phyloP scores from a whole-genome alignment of 768 basidiomycete genomes.

The Naganishia vaughanmartiniae region DNA sequence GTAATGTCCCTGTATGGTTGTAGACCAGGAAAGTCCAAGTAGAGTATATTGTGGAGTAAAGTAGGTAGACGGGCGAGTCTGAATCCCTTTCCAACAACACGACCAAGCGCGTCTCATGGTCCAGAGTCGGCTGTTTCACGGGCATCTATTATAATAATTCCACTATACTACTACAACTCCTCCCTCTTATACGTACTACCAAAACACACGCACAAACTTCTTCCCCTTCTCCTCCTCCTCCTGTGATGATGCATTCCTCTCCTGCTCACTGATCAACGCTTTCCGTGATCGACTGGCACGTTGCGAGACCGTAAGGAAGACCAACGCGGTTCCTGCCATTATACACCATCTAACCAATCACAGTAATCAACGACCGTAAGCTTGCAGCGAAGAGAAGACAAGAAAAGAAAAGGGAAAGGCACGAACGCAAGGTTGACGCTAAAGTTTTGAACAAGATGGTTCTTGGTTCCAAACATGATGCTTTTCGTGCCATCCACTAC shows the following conservation, averaged over 20 bases:
- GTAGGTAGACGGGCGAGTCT: too few relatives aligned
- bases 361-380: not conserved
- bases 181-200: not conserved
- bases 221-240: too few relatives aligned
- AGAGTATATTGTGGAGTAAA: too few relatives aligned
- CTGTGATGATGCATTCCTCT: not conserved
- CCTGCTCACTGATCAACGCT: slow-evolving; percentile 2
- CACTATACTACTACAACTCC: too few relatives aligned
- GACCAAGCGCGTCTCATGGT: not conserved
- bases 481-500: slow-evolving; percentile 45
- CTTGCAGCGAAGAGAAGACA: not conserved
- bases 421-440: slow-evolving; percentile 47
- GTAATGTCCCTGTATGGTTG: too few relatives aligned
- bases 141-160: too few relatives aligned
- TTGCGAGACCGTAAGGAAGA: not conserved
- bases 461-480: slow-evolving; percentile 50
- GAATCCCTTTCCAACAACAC: too few relatives aligned
- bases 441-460: slow-evolving; percentile 48
- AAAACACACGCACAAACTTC: slow-evolving; percentile 9
- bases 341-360: not conserved
- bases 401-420: too few relatives aligned
- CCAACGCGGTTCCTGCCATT: not conserved
- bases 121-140: slow-evolving; percentile 8
- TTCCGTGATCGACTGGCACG: slow-evolving; percentile 1
- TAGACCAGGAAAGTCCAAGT: too few relatives aligned